Evolutionary conservation across 1,139 yeast genomes (phyloP), one percentile per base, ranked within the genome.

Genomic region (Pichia sorboxylosa): DNA sequence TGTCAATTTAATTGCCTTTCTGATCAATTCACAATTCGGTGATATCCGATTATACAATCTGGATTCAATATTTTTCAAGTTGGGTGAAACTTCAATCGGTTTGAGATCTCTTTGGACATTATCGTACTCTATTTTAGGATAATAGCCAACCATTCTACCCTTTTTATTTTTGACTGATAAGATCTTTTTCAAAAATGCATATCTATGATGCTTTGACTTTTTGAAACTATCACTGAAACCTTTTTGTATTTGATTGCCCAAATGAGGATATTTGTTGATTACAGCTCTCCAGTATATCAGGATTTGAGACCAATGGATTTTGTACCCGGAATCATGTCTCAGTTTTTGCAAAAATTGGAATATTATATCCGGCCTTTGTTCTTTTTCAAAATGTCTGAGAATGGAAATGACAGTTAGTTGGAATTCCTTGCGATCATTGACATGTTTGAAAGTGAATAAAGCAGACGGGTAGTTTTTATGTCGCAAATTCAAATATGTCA

Each of bases 11-110:
- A 49, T 32, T 14, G 49, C 43, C 14, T 42, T 39, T 4, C 43
- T 28, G 22, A 50, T 18, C 4, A 38, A 25, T 17, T 41, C 40
- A n/a, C 26, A 32, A 23, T 38, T 39, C 2, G 54, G 54, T 23
- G 40, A 30, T 9, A 50, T 44, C 7, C 54, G 52, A 19, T 34
- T 30, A 11, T 34, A 31, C 16, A 49, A 27, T 28, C 48, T 41
- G 3, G 44, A 35, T 29, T 46, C 46, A 17, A 49, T 43, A 17
- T 41, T 33, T 16, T 32, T 36, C 20, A 45, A 24, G 9, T 37
- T 38, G 1, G 50, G 49, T 16, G 29, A 23, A 10, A 29, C 36
- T 7, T 32, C 18, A n/a, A 33, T 15, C 13, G 40, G 39, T 13
- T 36, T 35, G 4, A 34, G 20, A 19, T 35, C 42, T 13, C 8